A percentile compares a stretch with the other conserved stretches of the same genome.
Evolutionary conservation across 2,329 filamentous ascomycete species (phyloP).

Genomic region (Laburnicola sp.): DNA sequence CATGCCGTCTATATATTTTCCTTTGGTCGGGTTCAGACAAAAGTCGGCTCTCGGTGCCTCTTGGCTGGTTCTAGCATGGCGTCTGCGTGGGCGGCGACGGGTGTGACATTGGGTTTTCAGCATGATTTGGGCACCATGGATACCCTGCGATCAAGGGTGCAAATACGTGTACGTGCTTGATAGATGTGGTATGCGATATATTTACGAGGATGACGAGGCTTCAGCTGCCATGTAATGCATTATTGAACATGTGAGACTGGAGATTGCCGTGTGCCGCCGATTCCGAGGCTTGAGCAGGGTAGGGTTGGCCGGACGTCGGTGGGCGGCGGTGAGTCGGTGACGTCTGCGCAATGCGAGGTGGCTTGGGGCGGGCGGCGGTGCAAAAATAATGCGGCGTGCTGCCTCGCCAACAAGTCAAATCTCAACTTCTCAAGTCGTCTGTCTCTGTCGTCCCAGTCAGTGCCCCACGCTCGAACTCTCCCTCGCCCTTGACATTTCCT

Average conservation of each 20-base stretch:
- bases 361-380: conserved; percentile 20
- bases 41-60: conserved; percentile 30
- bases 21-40: conserved; percentile 12
- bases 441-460: no score
- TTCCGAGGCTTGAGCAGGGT: background rate
- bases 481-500: conserved; percentile 1
- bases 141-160: conserved; percentile 23
- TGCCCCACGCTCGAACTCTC: conserved; percentile 1
- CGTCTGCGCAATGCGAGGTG: conserved; percentile 16
- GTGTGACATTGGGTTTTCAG: conserved; percentile 34
- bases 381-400: conserved; percentile 11
- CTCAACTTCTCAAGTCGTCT: no score
- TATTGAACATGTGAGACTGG: background rate
- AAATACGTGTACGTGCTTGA: conserved; percentile 24
- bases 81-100: conserved; percentile 44
- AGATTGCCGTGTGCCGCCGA: conserved; percentile 1
- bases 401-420: background rate
- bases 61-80: conserved; percentile 43
- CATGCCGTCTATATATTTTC: conserved; percentile 11
- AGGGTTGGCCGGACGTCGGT: conserved; percentile 13
- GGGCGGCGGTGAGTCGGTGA: conserved; percentile 13
- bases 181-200: conserved; percentile 34
- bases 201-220: conserved; percentile 24
- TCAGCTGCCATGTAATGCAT: background rate
- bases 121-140: conserved; percentile 28